A percentile compares a stretch with the other conserved stretches of the same genome.
Conservation (phyloP, 108 stramenopile genomes). For the Fistulifera pelliculosa region DNA sequence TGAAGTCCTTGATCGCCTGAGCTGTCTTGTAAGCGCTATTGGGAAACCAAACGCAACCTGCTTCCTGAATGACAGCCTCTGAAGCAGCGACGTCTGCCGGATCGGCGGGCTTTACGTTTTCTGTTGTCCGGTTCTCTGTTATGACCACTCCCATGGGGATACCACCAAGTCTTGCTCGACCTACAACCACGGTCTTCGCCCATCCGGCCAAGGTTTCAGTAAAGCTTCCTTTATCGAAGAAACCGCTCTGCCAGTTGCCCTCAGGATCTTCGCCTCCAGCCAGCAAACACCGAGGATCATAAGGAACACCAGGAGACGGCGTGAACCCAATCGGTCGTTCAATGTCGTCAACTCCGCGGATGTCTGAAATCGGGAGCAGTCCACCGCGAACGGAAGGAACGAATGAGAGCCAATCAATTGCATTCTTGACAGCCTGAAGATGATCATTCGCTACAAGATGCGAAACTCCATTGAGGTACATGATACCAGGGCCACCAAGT, state of each 20-base stretch:
- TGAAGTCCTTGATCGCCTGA: slow-evolving; percentile 97
- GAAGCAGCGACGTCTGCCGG: slow-evolving; percentile 94
- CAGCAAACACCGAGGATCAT: slow-evolving; percentile 90
- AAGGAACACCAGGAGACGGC: slow-evolving; percentile 76
- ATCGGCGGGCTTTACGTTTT: slow-evolving; percentile 93
- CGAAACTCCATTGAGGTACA: slow-evolving; percentile 97
- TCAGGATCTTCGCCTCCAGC: slow-evolving; percentile 69
- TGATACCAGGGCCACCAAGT: slow-evolving; percentile 94
- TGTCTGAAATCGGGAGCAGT: slow-evolving; percentile 78
- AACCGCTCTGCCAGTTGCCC: slow-evolving; percentile 85
- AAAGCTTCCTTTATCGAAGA: slow-evolving; percentile 97
- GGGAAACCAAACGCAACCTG: slow-evolving; percentile 99
- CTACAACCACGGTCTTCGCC: slow-evolving; percentile 97
- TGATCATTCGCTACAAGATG: slow-evolving; percentile 89
- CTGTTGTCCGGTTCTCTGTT: slow-evolving; percentile 93
- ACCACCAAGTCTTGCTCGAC: slow-evolving; percentile 95
- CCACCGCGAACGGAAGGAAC: slow-evolving; percentile 81
- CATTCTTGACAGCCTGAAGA: slow-evolving; percentile 78
- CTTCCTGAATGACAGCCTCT: slow-evolving; percentile 87
- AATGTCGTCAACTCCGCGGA: slow-evolving; percentile 85
- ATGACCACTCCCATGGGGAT: slow-evolving; percentile 97
- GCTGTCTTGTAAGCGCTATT: slow-evolving; percentile 99
- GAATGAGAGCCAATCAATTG: slow-evolving; percentile 92
- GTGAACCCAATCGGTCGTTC: slow-evolving; percentile 80
- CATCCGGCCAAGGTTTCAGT: slow-evolving; percentile 94